Conservation (phyloP, 2,329 filamentous ascomycete genomes). For the Fusarium anthophilum region DNA sequence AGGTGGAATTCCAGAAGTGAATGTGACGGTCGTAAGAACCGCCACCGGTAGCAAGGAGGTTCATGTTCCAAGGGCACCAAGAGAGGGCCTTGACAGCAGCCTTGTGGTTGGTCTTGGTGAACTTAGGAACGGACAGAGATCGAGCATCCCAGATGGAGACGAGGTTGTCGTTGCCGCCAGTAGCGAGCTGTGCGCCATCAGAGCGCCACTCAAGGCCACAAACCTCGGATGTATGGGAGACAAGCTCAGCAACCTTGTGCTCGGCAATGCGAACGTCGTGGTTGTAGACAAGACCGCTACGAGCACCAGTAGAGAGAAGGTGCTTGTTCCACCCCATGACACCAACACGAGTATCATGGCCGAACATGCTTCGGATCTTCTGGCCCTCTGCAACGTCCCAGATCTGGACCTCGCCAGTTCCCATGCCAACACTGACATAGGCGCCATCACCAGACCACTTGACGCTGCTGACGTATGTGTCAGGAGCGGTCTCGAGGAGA, state of each 20-base stretch:
- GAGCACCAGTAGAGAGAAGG: constrained; percentile 91
- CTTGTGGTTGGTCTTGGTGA: constrained; percentile 99
- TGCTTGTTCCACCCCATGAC: constrained; percentile 99
- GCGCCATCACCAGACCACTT: constrained; percentile 99
- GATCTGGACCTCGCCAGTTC: constrained; percentile 96
- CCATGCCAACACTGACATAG: constrained; percentile 94
- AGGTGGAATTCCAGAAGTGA: constrained; percentile 99
- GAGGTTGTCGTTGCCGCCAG: constrained; percentile 97
- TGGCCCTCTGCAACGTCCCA: constrained; percentile 96
- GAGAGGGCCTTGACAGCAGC: constrained; percentile 97
- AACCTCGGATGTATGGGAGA: constrained; percentile 96
- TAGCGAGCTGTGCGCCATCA: constrained; percentile 95
- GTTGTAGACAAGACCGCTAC: constrained; percentile 96
- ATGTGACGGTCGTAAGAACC: constrained; percentile 98
- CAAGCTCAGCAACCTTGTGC: constrained; percentile 97
- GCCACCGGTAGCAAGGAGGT: constrained; percentile 94
- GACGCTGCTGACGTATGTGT: constrained; percentile 97
- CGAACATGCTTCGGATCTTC: constrained; percentile 98
- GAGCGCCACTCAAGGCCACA: constrained; percentile 98
- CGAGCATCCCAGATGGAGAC: constrained; percentile 99
- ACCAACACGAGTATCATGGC: constrained; percentile 94
- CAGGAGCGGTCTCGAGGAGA: constrained; percentile 84
- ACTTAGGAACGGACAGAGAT: constrained; percentile 91
- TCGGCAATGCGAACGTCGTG: constrained; percentile 97
- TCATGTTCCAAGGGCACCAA: constrained; percentile 99